Base-by-base conservation (phyloP, 257 asterid species). In the Lavandula angustifolia region DNA sequence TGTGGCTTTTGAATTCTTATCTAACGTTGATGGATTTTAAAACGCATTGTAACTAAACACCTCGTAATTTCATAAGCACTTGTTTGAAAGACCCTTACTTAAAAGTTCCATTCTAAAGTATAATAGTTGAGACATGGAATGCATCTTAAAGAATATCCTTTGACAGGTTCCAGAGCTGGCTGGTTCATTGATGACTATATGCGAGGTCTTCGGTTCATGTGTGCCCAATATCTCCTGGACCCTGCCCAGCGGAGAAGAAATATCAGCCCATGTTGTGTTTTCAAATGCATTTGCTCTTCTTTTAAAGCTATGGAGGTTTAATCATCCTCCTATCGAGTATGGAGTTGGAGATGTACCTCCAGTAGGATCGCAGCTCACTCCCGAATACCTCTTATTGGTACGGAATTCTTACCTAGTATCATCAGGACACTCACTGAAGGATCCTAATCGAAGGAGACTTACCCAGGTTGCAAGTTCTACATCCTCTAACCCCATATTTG, bases 241-340 rank as follows among this genome's bases (percentile, higher is more conserved):
- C 37, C 73, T 82, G 53, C 71, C 89, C 32, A 78, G 83, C 7
- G 96, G 96, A 79, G 96, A 87, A 82, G 87, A 87, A 71, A 84
- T 92, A 46, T 84, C 96, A 4, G 87, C 88, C 4, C 99, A 89
- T 61, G 87, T 78, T 0, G 96, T 92, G 31, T 92, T 92, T 76
- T 89, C 99, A 51, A 89, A 92, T 67, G 97, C 97, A 33, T 92
- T 92, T 75, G 96, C 98, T 46, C 96, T 92, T 66, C 98, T 92
- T 49, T 75, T 92, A 54, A 87, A 87, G 82, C 77, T 92, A 44
- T 92, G 97, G 97, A 87, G 97, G 66, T 92, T 92, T 55, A 89
- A 89, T 66, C 98, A 92, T 76, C 94, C 95, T 40, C 98, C 98
- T 4, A 68, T 89, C 29, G 98, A 92, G 68, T 87, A 92, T 56